Evolutionary conservation across 2,329 filamentous ascomycete genomes (phyloP).

Genomic region (Graphiopsis chlorocephala): DNA sequence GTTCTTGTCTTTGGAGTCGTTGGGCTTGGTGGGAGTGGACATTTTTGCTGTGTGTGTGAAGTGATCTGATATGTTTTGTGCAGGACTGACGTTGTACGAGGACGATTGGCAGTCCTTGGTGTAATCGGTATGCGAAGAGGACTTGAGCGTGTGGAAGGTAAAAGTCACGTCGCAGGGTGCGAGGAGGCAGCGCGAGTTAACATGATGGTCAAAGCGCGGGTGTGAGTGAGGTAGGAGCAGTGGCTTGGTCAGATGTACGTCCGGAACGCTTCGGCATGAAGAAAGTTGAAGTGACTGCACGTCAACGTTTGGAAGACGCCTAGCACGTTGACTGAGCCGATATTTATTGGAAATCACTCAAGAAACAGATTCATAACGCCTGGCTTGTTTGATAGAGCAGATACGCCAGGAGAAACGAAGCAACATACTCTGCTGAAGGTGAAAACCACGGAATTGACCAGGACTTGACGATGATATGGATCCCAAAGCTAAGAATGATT

Average conservation of each 20-base stretch:
- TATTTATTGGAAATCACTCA: too few species aligned
- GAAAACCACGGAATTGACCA: background rate
- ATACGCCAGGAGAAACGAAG: background rate
- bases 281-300: background rate
- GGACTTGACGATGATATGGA: too few species aligned
- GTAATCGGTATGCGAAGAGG: background rate
- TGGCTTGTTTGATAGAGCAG: background rate
- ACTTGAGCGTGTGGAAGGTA: background rate
- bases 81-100: background rate
- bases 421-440: fast-evolving
- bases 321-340: background rate
- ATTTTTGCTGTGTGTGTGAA: background rate
- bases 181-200: background rate
- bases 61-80: background rate
- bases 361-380: background rate
- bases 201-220: background rate
- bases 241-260: background rate
- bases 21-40: background rate
- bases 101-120: background rate
- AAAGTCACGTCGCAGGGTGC: background rate
- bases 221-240: background rate
- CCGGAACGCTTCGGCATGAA: background rate
- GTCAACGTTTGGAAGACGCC: background rate
- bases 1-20: background rate
- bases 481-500: too few species aligned